Evolutionary conservation across 176 grass and related monocot genomes (phyloP), one percentile per base, ranked within the genome.

Genomic region (Cenchrus fungigraminus): DNA sequence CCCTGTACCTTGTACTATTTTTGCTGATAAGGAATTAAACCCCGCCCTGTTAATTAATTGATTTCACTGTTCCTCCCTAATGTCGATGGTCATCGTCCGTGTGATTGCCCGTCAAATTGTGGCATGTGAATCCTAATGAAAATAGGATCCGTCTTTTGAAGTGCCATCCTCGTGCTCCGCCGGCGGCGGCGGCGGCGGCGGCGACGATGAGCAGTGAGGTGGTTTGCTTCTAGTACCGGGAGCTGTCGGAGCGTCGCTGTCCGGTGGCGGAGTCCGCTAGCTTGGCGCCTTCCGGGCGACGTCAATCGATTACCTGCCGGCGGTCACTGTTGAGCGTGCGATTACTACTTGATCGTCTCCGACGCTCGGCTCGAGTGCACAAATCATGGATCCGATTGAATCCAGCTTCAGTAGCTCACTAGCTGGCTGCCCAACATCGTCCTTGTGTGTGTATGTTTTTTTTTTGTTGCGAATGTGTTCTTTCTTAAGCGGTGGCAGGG

Each of bases 1-100:
- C 71, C 71, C 13, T 85, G 81, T 80, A 60, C 14, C 31, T 13
- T 72, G 57, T 78, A 77, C 4, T 49, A 61, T 61, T 78, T 85
- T 64, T 68, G 65, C 64, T 49, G 73, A 20, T 29, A 42, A 79
- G 54, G 55, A 79, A 79, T 51, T 25, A 32, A 47, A 68, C 0
- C 71, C 59, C 13, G 20, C 71, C 4, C 28, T 76, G 71, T 54
- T 20, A 37, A 42, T 37, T 11, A 40, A 16, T 40, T 40, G 37
- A 40, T 40, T 4, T 40, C 37, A 4, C 37, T 47, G 2, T 28
- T 2, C 44, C 10, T 17, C 4, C 40, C 14, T 55, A 0, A 55
- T 16, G 4, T 0, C 4, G 37, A 4, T 16, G 14, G 3, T 55
- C 13, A 16, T 55, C 14, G 15, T 0, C 8, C 44, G 15, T 72